Evolutionary conservation across 78 protist genomes (phyloP).

Genomic region (Speleostelium caveatum): DNA sequence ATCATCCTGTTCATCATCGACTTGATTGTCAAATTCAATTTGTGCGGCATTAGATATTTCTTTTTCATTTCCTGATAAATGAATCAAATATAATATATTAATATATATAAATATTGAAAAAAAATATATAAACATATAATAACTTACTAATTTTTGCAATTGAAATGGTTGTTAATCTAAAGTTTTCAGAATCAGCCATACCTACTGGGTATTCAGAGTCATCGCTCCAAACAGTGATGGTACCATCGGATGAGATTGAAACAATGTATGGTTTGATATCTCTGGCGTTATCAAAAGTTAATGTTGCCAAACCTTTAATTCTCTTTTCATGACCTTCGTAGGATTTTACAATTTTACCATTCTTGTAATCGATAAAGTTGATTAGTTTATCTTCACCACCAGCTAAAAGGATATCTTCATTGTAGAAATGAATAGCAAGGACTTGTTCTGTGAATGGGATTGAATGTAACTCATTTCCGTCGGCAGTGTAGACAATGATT

Average conservation of each 20-base stretch:
- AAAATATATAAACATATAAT: not conserved
- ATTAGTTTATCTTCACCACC: constrained; percentile 64
- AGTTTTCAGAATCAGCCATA: constrained; percentile 44
- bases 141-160: not conserved
- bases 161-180: constrained; percentile 43
- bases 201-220: constrained; percentile 39
- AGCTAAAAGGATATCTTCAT: constrained; percentile 32
- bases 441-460: constrained; percentile 27
- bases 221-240: constrained; percentile 36
- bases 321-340: constrained; percentile 15
- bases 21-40: not conserved
- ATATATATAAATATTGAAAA: too few relatives aligned
- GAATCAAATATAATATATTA: not conserved
- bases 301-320: constrained; percentile 37
- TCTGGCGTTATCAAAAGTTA: not conserved
- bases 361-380: constrained; percentile 22
- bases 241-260: constrained; percentile 57
- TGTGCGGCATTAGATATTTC: not conserved
- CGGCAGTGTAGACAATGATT: not conserved
- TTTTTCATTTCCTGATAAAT: not conserved
- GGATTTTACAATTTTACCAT: constrained; percentile 10
- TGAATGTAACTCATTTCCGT: not conserved
- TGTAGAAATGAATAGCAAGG: constrained; percentile 35
- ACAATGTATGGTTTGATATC: constrained; percentile 28
- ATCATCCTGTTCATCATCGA: constrained; percentile 2